These are phyloP conservation scores for Nothopassalora personata DNA, from an alignment of 2,329 filamentous ascomycete species.

Conservation along the genomic window DNA sequence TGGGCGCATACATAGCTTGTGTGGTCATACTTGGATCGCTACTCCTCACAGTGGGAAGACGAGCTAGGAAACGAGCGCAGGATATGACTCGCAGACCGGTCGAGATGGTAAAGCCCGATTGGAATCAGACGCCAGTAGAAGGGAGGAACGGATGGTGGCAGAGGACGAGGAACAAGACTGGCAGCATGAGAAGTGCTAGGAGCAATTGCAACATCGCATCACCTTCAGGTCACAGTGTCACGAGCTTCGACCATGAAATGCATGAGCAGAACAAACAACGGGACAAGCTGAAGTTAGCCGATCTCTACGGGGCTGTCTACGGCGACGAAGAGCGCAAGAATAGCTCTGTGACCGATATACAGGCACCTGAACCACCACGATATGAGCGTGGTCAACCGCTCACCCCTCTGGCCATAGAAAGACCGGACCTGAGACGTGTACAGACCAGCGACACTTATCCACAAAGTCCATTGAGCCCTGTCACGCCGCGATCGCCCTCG, in stretches of 20 bases:
- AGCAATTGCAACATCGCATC: slow-evolving; percentile 40
- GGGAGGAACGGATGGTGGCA: slow-evolving; percentile 28
- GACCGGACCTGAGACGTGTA: slow-evolving; percentile 5
- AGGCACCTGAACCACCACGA: neutral
- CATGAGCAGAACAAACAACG: slow-evolving; percentile 73
- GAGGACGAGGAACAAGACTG: slow-evolving; percentile 23
- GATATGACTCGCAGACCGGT: slow-evolving; percentile 49
- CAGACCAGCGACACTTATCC: slow-evolving; percentile 30
- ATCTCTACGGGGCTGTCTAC: slow-evolving; percentile 87
- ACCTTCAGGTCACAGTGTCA: slow-evolving; percentile 53
- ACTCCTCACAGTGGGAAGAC: slow-evolving; percentile 44
- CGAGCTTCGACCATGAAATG: slow-evolving; percentile 67
- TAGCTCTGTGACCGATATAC: neutral
- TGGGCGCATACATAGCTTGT: slow-evolving; percentile 75
- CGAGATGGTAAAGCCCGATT: slow-evolving; percentile 51
- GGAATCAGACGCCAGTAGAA: slow-evolving; percentile 27
- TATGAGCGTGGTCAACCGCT: slow-evolving; percentile 2
- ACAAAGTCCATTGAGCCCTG: slow-evolving; percentile 32
- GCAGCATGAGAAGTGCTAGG: slow-evolving; percentile 34
- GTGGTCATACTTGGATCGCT: slow-evolving; percentile 66
- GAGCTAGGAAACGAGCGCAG: slow-evolving; percentile 43
- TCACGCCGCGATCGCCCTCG: slow-evolving; percentile 29
- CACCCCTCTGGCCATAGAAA: neutral
- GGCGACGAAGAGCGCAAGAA: slow-evolving; percentile 62
- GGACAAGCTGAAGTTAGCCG: slow-evolving; percentile 81